These are phyloP conservation scores for Quercus phellos DNA, from an alignment of 331 rosid genomes.

Conservation along the genomic window DNA sequence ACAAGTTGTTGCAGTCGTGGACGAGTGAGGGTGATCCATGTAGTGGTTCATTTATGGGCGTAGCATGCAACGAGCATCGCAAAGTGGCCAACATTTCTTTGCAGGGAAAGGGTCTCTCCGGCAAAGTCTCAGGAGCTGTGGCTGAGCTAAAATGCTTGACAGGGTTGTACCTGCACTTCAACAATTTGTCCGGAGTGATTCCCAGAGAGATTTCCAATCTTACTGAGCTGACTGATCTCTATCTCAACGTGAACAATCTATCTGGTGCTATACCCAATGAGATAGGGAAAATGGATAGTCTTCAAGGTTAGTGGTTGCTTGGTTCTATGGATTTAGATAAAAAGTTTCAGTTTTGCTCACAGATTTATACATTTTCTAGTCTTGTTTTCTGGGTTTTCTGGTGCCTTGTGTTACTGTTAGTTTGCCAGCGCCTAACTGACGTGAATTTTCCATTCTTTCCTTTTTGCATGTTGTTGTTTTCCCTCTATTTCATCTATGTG, in stretches of 20 bases:
- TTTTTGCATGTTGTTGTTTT: background rate
- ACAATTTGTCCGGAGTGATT: slow-evolving; percentile 73
- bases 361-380: background rate
- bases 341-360: background rate
- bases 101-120: slow-evolving; percentile 84
- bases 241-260: slow-evolving; percentile 69
- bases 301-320: slow-evolving; percentile 59
- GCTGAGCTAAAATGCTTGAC: slow-evolving; percentile 68
- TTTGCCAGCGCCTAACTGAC: too few relatives aligned
- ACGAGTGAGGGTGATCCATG: slow-evolving; percentile 68
- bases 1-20: slow-evolving; percentile 62
- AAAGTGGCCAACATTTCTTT: slow-evolving; percentile 78
- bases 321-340: too few relatives aligned
- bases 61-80: slow-evolving; percentile 67
- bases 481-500: background rate
- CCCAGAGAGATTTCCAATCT: slow-evolving; percentile 68
- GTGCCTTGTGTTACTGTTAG: too few relatives aligned
- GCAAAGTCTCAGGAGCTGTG: slow-evolving; percentile 63
- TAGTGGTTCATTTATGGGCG: slow-evolving; percentile 58
- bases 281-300: slow-evolving; percentile 58
- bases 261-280: slow-evolving; percentile 63
- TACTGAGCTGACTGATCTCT: slow-evolving; percentile 66
- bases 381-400: too few relatives aligned
- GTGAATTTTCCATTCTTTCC: too few relatives aligned
- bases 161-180: slow-evolving; percentile 77